phyloP scores from a whole-genome alignment of 2,329 filamentous ascomycete species.

The Colletotrichum tofieldiae region DNA sequence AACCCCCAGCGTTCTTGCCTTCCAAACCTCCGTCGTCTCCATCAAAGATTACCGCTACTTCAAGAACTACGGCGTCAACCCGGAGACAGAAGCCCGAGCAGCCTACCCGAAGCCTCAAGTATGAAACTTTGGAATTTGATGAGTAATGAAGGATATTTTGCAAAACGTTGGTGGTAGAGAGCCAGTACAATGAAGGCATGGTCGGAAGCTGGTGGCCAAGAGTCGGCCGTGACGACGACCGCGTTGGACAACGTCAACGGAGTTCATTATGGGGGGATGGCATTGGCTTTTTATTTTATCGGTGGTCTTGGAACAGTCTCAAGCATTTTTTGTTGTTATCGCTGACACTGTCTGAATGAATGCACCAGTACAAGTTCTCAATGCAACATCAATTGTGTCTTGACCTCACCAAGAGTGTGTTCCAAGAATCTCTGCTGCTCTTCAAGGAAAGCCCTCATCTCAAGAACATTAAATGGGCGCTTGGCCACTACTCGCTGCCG shows the following conservation, averaged over 20 bases:
- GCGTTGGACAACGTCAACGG: background rate
- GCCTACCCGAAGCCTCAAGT: background rate
- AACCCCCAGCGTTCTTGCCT: constrained; percentile 23
- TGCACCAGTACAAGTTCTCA: no score
- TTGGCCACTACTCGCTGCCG: no score
- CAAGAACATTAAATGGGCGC: no score
- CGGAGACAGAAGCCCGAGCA: background rate
- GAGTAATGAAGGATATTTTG: background rate
- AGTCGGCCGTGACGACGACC: background rate
- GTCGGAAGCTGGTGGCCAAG: background rate
- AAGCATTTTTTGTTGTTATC: no score
- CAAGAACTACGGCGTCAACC: constrained; percentile 28
- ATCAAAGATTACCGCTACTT: constrained; percentile 27
- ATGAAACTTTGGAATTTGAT: background rate
- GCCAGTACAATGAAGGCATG: background rate
- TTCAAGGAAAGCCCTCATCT: no score
- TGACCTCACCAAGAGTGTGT: no score
- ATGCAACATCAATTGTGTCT: no score
- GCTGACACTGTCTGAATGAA: no score
- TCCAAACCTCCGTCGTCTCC: constrained; percentile 33
- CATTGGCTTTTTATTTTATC: background rate
- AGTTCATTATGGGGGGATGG: background rate
- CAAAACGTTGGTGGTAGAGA: no score
- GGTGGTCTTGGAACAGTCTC: background rate
- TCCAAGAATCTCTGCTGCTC: no score